A percentile compares a stretch with the other conserved stretches of the same genome.
Evolutionary conservation across 169 alveolate species (phyloP).

Genomic region (Plasmodium reichenowi): DNA sequence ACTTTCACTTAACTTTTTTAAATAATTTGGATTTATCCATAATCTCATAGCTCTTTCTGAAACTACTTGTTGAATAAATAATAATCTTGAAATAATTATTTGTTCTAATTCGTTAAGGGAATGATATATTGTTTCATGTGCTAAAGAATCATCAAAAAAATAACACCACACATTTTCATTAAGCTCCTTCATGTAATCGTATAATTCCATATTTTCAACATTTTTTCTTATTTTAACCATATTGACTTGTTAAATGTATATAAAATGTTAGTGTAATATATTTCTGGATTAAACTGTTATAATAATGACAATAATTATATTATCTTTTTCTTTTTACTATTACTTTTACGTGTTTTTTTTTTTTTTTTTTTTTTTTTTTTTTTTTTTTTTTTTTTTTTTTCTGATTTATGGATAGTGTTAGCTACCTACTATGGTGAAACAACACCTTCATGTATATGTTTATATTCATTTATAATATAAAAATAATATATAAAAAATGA

Average conservation of each 20-base stretch:
- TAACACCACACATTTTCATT: constrained; percentile 62
- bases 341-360: too few species aligned
- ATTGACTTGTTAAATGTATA: not conserved
- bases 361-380: too few species aligned
- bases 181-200: constrained; percentile 72
- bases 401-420: too few species aligned
- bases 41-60: constrained; percentile 89
- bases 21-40: constrained; percentile 85
- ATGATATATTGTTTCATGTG: constrained; percentile 81
- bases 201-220: constrained; percentile 73
- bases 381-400: too few species aligned
- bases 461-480: too few species aligned
- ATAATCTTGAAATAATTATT: constrained; percentile 82
- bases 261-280: not conserved
- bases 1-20: constrained; percentile 82
- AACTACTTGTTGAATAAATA: constrained; percentile 87
- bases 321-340: too few species aligned
- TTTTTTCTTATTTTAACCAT: constrained; percentile 72
- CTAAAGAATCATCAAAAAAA: constrained; percentile 71
- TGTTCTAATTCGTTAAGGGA: constrained; percentile 86
- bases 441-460: too few species aligned
- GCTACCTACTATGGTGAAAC: too few species aligned
- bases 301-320: too few species aligned
- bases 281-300: too few species aligned
- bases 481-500: too few species aligned